Evolutionary conservation across 1,139 yeast genomes (phyloP).

Genomic region (Suhomyces maxii): DNA sequence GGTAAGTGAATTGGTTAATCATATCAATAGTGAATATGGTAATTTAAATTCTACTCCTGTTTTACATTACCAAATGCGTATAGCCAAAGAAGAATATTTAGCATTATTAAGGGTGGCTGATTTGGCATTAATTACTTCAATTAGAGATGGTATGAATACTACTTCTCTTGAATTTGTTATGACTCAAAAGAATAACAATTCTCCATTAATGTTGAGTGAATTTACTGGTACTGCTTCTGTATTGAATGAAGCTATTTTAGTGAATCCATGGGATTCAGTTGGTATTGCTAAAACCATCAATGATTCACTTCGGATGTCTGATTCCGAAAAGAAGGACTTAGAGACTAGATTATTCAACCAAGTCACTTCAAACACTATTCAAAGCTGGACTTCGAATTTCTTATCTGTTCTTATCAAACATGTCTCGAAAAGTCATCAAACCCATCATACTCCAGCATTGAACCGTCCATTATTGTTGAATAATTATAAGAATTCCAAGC

Average conservation of each 20-base stretch:
- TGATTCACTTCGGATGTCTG: conserved; percentile 57
- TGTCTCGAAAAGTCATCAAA: conserved; percentile 42
- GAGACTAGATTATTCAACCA: conserved; percentile 58
- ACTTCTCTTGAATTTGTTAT: conserved; percentile 90
- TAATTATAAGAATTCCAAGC: conserved; percentile 58
- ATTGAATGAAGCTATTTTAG: conserved; percentile 74
- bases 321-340: conserved; percentile 39
- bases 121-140: conserved; percentile 81
- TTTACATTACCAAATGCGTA: conserved; percentile 86
- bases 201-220: conserved; percentile 85
- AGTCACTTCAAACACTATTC: conserved; percentile 73
- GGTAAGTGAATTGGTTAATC: conserved; percentile 74
- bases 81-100: conserved; percentile 84
- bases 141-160: conserved; percentile 96
- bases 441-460: conserved; percentile 78
- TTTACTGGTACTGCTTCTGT: conserved; percentile 91
- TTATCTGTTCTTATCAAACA: conserved; percentile 55
- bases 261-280: conserved; percentile 96
- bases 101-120: conserved; percentile 90
- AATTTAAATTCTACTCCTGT: conserved; percentile 78
- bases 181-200: conserved; percentile 71
- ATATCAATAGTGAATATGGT: conserved; percentile 83
- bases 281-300: conserved; percentile 87
- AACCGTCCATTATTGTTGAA: conserved; percentile 67
- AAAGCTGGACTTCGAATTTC: conserved; percentile 74